phyloP scores from a whole-genome alignment of 257 asterid species.

The Handroanthus guayacan region DNA sequence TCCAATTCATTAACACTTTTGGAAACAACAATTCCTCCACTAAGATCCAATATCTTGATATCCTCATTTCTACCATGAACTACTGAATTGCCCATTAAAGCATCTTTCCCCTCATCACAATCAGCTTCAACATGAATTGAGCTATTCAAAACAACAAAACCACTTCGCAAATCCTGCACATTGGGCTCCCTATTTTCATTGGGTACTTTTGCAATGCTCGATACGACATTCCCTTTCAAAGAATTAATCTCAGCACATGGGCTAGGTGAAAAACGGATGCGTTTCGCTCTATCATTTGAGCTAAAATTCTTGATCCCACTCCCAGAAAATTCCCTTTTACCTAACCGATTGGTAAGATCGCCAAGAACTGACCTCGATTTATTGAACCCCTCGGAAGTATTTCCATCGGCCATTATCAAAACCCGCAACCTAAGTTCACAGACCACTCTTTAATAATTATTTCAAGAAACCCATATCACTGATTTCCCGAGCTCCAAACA shows the following conservation, averaged over 20 bases:
- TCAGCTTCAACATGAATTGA: conserved; percentile 25
- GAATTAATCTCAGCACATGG: conserved; percentile 53
- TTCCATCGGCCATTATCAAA: conserved; percentile 45
- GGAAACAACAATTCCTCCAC: conserved; percentile 13
- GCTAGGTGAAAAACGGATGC: conserved; percentile 46
- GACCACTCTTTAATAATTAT: background rate
- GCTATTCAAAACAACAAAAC: conserved; percentile 30
- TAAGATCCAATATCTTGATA: background rate
- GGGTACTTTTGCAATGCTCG: conserved; percentile 35
- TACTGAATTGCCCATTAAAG: conserved; percentile 4
- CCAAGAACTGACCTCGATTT: conserved; percentile 51
- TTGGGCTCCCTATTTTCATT: conserved; percentile 34
- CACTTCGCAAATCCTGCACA: conserved; percentile 25
- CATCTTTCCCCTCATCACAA: conserved; percentile 16
- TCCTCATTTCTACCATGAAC: conserved; percentile 1
- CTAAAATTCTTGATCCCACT: conserved; percentile 30
- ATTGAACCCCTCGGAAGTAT: conserved; percentile 30
- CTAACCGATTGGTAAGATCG: conserved; percentile 55
- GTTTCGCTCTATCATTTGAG: conserved; percentile 41
- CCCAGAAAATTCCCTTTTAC: conserved; percentile 45
- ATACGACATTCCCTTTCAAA: conserved; percentile 42
- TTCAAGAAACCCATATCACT: conserved; percentile 3
- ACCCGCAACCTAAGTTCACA: conserved; percentile 19
- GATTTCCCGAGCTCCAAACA: background rate
- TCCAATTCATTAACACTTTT: background rate